phyloP scores from a whole-genome alignment of 257 asterid genomes.

The Scutellaria minor region DNA sequence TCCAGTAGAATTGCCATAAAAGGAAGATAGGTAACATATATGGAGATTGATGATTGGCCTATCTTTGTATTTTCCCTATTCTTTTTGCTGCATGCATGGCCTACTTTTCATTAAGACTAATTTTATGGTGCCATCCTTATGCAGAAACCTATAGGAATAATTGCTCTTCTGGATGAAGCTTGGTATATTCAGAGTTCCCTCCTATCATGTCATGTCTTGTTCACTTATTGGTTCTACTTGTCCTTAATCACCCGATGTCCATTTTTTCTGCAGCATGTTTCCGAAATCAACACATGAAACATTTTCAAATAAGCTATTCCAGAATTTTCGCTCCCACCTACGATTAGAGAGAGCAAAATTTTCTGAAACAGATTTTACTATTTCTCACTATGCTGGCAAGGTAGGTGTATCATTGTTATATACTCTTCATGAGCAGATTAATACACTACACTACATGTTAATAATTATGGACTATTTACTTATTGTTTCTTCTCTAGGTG shows the following conservation, averaged over 20 bases:
- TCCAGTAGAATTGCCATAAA: conserved; percentile 11
- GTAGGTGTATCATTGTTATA: conserved; percentile 55
- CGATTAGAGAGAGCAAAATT: conserved; percentile 87
- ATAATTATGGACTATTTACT: conserved; percentile 30
- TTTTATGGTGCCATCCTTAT: conserved; percentile 37
- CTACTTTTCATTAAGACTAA: conserved; percentile 35
- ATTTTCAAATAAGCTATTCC: conserved; percentile 90
- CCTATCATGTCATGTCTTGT: conserved; percentile 38
- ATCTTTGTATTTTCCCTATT: not conserved
- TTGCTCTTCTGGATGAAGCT: conserved; percentile 97
- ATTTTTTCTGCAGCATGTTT: conserved; percentile 77
- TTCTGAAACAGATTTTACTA: conserved; percentile 90
- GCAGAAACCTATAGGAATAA: conserved; percentile 98
- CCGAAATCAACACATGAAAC: conserved; percentile 97
- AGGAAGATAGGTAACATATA: not conserved
- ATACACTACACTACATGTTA: conserved; percentile 1
- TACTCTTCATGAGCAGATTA: conserved; percentile 29
- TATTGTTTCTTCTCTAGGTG: conserved; percentile 61
- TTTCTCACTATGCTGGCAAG: conserved; percentile 99
- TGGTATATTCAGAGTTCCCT: conserved; percentile 61
- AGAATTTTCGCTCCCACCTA: conserved; percentile 72
- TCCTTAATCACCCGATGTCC: conserved; percentile 34
- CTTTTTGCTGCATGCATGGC: conserved; percentile 8
- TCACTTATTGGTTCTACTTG: conserved; percentile 34
- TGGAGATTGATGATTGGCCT: conserved; percentile 10